Evolutionary conservation across 345 rosid species (phyloP).

Genomic region (Ailanthus altissimus): DNA sequence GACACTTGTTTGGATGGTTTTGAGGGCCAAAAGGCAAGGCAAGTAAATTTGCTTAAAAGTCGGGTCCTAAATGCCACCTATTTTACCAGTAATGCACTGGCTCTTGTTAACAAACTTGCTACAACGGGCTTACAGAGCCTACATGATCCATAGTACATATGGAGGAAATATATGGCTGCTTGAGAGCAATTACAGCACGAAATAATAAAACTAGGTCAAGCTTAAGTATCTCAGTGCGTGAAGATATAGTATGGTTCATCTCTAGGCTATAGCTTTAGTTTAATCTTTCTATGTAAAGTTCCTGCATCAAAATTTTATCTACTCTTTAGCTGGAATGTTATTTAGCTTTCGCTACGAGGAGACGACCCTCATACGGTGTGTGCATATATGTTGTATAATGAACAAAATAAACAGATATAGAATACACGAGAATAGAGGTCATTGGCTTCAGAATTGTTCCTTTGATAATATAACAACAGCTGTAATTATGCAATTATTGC

Average conservation of each 20-base stretch:
- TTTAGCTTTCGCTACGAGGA: neutral
- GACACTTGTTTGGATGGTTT: slow-evolving; percentile 87
- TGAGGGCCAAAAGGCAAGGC: slow-evolving; percentile 34
- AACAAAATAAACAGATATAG: neutral
- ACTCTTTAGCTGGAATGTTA: neutral
- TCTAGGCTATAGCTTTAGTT: neutral
- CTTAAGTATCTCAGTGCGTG: neutral
- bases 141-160: slow-evolving; percentile 8
- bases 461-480: too few species aligned
- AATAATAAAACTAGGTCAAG: neutral
- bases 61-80: slow-evolving; percentile 49
- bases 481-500: neutral
- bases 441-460: neutral
- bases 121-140: slow-evolving; percentile 42
- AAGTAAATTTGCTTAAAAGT: slow-evolving; percentile 33
- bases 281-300: neutral
- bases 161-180: neutral
- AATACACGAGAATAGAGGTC: neutral
- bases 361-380: too few species aligned
- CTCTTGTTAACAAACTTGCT: slow-evolving; percentile 73
- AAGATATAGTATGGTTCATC: too few species aligned
- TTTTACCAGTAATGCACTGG: slow-evolving; percentile 76
- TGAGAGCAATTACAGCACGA: neutral
- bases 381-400: neutral
- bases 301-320: neutral